Evolutionary conservation across 1,284 basidiomycete genomes (phyloP).

Genomic region (Ganoderma resinaceum): DNA sequence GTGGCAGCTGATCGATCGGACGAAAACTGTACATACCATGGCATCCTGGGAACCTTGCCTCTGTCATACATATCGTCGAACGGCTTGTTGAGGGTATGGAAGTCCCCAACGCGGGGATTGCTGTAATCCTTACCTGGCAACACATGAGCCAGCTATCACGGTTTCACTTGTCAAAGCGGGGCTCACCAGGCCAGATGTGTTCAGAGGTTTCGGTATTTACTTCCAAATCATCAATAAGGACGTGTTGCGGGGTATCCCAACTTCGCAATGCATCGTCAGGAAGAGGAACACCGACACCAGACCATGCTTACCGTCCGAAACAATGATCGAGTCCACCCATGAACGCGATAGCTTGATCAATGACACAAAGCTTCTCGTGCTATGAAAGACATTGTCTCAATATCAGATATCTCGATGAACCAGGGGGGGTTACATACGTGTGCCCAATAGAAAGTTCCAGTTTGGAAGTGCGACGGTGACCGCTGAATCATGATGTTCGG

Average conservation of each 20-base stretch:
- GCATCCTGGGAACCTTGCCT: constrained; percentile 91
- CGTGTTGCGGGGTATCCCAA: constrained; percentile 97
- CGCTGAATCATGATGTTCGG: constrained; percentile 97
- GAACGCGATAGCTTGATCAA: constrained; percentile 97
- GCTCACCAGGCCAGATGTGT: constrained; percentile 85
- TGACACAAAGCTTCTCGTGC: constrained; percentile 98
- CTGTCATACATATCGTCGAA: constrained; percentile 96
- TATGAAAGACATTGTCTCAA: constrained; percentile 41
- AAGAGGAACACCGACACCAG: background rate
- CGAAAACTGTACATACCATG: constrained; percentile 69
- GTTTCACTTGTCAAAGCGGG: background rate
- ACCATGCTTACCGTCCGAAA: constrained; percentile 71
- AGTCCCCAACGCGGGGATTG: constrained; percentile 91
- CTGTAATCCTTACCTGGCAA: constrained; percentile 88
- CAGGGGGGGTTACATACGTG: constrained; percentile 59
- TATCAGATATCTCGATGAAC: background rate
- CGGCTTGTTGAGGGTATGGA: constrained; percentile 89
- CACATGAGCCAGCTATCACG: background rate
- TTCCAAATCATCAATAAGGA: constrained; percentile 86
- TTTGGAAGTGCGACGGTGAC: constrained; percentile 97
- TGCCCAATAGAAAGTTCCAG: constrained; percentile 98
- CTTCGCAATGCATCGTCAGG: constrained; percentile 45
- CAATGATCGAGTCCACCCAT: constrained; percentile 98
- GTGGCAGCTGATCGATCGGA: background rate
- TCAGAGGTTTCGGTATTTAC: constrained; percentile 58